Base-by-base conservation (phyloP, 257 asterid genomes). In the Phtheirospermum japonicum region DNA sequence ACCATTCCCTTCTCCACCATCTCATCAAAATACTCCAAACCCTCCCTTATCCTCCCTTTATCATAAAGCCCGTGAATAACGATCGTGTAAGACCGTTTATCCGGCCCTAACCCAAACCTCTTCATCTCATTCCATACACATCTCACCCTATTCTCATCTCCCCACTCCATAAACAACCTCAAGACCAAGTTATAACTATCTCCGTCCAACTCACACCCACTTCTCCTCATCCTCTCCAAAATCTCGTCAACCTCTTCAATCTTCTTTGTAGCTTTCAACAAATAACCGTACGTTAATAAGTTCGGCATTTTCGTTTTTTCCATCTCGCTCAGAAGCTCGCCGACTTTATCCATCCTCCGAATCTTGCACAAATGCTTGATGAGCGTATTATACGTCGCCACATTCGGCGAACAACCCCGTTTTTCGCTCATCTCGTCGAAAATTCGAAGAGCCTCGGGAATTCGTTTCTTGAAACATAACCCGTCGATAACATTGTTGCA, bases 391-490 rank as follows among this genome's bases (percentile, higher is more conserved):
- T 88, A 88, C 6, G 97, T 83, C 0, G 81, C 83, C 7, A 63
- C 77, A 57, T 87, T 76, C 5, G 90, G 91, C 6, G 68, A 52
- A 32, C 82, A 79, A 1, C 68, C 83, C 61, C 71, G 73, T 61
- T 63, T 74, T 61, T 63, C 77, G 10, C 71, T 71, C 97, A 90
- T 88, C 68, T 74, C 86, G 0, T 17, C 17, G 4, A 85, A 76
- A 19, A 90, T 82, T 67, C 61, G 57, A 1, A 90, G 78, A 26
- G 96, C 97, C 61, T 87, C 95, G 0, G 96, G 96, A 4, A 90
- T 81, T 61, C 89, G 77, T 73, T 88, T 85, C 85, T 90, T 90
- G 82, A 85, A 90, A 75, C 97, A 88, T 71, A 90, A 62, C 19
- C 96, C 96, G 34, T 90, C 89, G 3, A 90, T 80, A 7, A 90